Percentiles rank a stretch among this genome's conserved stretches.
phyloP scores from a whole-genome alignment of 176 grass and related monocot species.

The Triticum aestivum region DNA sequence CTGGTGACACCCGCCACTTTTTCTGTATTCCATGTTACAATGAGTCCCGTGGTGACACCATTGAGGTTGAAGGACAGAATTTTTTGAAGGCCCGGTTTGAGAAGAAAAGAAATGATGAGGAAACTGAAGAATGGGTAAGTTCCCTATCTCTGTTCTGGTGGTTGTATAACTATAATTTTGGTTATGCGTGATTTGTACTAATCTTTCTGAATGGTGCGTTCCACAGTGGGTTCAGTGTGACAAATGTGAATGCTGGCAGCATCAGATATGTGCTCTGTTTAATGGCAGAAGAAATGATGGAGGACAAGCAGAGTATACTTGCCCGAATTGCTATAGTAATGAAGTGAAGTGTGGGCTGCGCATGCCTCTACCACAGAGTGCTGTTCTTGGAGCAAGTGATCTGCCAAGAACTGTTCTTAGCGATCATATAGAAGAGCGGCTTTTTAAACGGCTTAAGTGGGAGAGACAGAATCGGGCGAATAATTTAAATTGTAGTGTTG shows the following conservation, averaged over 20 bases:
- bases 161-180: constrained; percentile 10
- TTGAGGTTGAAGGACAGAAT: constrained; percentile 72
- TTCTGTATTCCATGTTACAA: constrained; percentile 95
- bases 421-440: constrained; percentile 91
- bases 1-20: constrained; percentile 83
- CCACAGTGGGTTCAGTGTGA: constrained; percentile 99
- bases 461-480: constrained; percentile 83
- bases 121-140: constrained; percentile 99
- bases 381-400: constrained; percentile 99
- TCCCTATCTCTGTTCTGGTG: constrained; percentile 29
- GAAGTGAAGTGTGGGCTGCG: constrained; percentile 82
- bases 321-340: constrained; percentile 87
- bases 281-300: constrained; percentile 98
- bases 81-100: constrained; percentile 77
- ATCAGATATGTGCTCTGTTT: constrained; percentile 98
- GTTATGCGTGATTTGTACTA: constrained; percentile 23
- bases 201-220: constrained; percentile 39
- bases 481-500: constrained; percentile 58
- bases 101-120: constrained; percentile 98
- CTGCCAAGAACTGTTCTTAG: constrained; percentile 91
- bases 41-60: constrained; percentile 80
- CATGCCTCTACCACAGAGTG: constrained; percentile 90
- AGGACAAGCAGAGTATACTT: constrained; percentile 96
- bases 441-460: constrained; percentile 71
- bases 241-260: constrained; percentile 99